Percentiles rank a stretch among this genome's conserved stretches.
phyloP scores from a whole-genome alignment of 2,329 filamentous ascomycete species.

The Lachnellula willkommii region DNA sequence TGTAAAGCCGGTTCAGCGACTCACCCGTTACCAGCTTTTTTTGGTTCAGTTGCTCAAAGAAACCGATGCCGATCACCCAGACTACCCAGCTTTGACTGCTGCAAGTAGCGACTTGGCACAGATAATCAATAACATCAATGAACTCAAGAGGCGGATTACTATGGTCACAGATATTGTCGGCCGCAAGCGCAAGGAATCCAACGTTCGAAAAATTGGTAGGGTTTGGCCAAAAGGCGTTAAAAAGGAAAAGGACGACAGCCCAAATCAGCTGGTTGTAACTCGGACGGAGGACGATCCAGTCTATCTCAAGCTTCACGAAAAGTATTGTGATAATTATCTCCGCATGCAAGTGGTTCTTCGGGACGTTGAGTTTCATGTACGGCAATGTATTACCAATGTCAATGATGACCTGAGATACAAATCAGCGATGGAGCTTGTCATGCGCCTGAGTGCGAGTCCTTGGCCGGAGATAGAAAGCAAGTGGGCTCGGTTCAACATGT shows the following conservation, averaged over 20 bases:
- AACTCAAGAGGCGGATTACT: constrained; percentile 90
- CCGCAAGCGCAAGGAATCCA: constrained; percentile 81
- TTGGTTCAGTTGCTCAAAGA: constrained; percentile 73
- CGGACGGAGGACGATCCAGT: constrained; percentile 61
- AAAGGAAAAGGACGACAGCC: constrained; percentile 64
- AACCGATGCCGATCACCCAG: constrained; percentile 78
- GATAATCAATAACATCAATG: constrained; percentile 83
- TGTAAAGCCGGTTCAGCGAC: constrained; percentile 92
- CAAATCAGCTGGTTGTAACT: constrained; percentile 47
- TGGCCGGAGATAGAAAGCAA: constrained; percentile 87
- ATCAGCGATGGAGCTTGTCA: constrained; percentile 75
- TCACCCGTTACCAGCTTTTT: constrained; percentile 88
- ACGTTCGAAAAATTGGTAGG: constrained; percentile 52
- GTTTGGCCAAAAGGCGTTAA: constrained; percentile 30
- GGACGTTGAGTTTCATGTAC: constrained; percentile 88
- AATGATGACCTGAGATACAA: constrained; percentile 76
- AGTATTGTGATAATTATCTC: constrained; percentile 87
- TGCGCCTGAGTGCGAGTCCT: constrained; percentile 68
- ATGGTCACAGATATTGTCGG: constrained; percentile 80
- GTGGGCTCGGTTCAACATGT: constrained; percentile 86
- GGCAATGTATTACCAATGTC: constrained; percentile 74
- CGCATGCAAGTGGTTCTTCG: constrained; percentile 79
- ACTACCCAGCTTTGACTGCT: constrained; percentile 58
- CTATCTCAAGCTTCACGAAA: constrained; percentile 76
- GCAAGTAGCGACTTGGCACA: constrained; percentile 53